Evolutionary conservation across 2,329 filamentous ascomycete genomes (phyloP).

Genomic region (Exophiala phaeomuriformis): DNA sequence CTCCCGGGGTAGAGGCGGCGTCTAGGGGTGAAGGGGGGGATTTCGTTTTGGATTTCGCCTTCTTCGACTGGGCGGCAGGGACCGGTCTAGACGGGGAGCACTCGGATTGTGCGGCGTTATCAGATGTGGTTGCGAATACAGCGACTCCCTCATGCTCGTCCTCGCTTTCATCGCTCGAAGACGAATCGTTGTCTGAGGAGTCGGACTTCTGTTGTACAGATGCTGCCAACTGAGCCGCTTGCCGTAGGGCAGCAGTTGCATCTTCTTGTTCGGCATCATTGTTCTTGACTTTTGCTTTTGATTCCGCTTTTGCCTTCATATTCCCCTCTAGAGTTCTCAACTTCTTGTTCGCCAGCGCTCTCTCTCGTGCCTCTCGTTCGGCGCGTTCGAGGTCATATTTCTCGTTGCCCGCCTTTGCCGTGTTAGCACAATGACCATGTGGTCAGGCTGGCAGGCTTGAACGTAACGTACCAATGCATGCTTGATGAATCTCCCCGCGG

Average conservation of each 20-base stretch:
- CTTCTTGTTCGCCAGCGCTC: constrained; percentile 44
- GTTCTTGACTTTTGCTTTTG: neutral
- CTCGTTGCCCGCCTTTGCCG: constrained; percentile 41
- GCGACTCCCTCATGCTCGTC: constrained; percentile 1
- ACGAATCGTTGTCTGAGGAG: neutral
- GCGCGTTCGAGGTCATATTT: constrained; percentile 46
- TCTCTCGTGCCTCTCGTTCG: constrained; percentile 45
- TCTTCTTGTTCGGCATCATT: neutral
- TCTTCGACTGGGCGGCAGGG: no score
- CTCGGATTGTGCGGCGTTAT: neutral
- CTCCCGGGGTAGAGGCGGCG: no score
- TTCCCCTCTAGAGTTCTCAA: constrained; percentile 15
- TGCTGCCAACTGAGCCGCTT: constrained; percentile 10
- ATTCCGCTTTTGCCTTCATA: constrained; percentile 12
- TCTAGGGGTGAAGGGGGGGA: no score
- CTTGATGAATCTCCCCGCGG: constrained; percentile 73
- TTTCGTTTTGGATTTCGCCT: no score
- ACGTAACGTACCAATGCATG: constrained; percentile 59
- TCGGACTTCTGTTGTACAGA: neutral
- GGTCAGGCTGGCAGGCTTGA: neutral
- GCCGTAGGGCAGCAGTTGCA: constrained; percentile 7
- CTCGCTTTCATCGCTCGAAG: constrained; percentile 1
- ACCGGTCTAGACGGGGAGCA: no score
- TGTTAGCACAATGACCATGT: constrained; percentile 1
- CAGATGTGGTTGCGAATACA: constrained; percentile 33